phyloP scores from a whole-genome alignment of 768 basidiomycete species.

The Amylocystis lapponica region DNA sequence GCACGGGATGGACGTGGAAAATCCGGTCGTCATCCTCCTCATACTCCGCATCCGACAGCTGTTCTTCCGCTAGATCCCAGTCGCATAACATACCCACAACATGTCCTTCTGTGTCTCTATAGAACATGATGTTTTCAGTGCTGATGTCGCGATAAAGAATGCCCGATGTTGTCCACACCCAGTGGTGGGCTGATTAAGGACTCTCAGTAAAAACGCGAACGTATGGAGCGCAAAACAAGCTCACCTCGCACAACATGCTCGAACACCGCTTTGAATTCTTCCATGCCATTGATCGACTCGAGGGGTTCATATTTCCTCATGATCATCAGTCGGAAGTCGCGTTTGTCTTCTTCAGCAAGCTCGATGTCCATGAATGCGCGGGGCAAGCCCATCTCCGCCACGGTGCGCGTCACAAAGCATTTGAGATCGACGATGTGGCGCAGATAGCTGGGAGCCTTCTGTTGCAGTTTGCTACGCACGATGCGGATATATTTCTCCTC shows the following conservation, averaged over 20 bases:
- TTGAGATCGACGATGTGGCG: constrained; percentile 5
- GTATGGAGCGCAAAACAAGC: constrained; percentile 1
- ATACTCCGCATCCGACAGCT: no score
- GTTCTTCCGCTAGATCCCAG: not conserved
- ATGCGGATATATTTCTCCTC: not conserved
- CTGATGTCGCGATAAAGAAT: constrained; percentile 29
- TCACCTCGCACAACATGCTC: constrained; percentile 28
- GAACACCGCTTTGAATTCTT: constrained; percentile 24
- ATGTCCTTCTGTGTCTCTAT: not conserved
- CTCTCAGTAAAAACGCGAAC: not conserved
- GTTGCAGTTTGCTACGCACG: not conserved
- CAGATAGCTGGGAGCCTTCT: not conserved
- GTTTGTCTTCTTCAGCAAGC: constrained; percentile 1
- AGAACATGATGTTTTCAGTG: constrained; percentile 27
- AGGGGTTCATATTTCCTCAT: constrained; percentile 18
- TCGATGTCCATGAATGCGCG: not conserved
- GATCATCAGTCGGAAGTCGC: constrained; percentile 15
- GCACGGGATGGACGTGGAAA: constrained; percentile 20
- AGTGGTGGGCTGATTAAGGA: constrained; percentile 19
- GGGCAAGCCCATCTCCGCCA: constrained; percentile 10
- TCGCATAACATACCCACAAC: constrained; percentile 1
- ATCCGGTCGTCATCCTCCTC: constrained; percentile 5
- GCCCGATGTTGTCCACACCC: constrained; percentile 13
- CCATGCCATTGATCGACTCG: constrained; percentile 15
- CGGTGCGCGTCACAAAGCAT: not conserved